These are phyloP conservation scores for Talaromyces sp. DNA, from an alignment of 2,329 filamentous ascomycete genomes.

Conservation along the genomic window DNA sequence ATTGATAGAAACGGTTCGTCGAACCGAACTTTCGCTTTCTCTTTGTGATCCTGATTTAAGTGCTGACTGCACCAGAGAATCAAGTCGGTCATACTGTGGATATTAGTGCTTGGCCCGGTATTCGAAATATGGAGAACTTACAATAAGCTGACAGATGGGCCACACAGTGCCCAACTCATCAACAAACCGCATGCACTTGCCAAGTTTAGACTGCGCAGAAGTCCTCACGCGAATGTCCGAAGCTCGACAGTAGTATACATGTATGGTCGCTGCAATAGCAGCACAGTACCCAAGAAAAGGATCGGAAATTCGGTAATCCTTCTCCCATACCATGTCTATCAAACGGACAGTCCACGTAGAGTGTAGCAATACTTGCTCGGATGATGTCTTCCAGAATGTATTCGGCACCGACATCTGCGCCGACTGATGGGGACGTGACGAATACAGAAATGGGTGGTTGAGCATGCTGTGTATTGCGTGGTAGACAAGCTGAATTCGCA, in stretches of 20 bases:
- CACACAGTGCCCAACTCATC: slow-evolving; percentile 25
- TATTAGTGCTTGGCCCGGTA: neutral
- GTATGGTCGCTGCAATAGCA: slow-evolving; percentile 49
- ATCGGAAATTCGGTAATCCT: slow-evolving; percentile 44
- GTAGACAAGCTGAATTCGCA: slow-evolving; percentile 31
- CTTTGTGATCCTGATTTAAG: slow-evolving; percentile 22
- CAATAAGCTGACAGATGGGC: slow-evolving; percentile 26
- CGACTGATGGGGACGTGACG: slow-evolving; percentile 17
- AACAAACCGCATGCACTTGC: slow-evolving; percentile 27
- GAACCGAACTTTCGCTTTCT: slow-evolving; percentile 14
- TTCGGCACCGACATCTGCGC: slow-evolving; percentile 46
- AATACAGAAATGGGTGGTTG: slow-evolving; percentile 31
- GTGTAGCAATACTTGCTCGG: slow-evolving; percentile 47
- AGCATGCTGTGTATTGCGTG: slow-evolving; percentile 31
- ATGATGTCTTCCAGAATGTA: slow-evolving; percentile 49
- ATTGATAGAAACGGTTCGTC: slow-evolving; percentile 31
- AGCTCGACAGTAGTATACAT: slow-evolving; percentile 27
- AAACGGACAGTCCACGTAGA: slow-evolving; percentile 51
- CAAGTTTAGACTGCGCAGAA: slow-evolving; percentile 26
- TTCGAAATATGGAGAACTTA: slow-evolving; percentile 17
- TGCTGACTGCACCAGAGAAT: slow-evolving; percentile 27
- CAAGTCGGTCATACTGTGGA: slow-evolving; percentile 27
- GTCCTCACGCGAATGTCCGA: slow-evolving; percentile 22
- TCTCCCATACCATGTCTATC: slow-evolving; percentile 50
- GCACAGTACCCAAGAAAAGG: slow-evolving; percentile 49